Conservation (phyloP, 805 yeast species). For the Monosporozyma unispora region DNA sequence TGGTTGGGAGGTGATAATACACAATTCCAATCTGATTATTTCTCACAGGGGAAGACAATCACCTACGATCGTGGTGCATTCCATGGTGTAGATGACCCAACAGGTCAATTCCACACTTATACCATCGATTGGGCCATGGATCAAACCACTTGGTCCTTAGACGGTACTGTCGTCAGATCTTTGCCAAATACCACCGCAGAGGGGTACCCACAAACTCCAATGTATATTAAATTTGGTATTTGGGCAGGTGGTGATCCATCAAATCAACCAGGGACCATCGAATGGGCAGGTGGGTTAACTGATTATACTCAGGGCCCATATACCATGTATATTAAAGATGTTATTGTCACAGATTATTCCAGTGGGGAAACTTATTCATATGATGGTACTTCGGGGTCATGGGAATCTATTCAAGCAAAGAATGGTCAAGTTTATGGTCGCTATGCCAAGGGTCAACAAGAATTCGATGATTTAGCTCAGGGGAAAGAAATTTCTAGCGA, state of each 20-base stretch:
- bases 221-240: slow-evolving; percentile 57
- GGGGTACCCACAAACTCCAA: slow-evolving; percentile 91
- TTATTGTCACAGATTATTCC: slow-evolving; percentile 63
- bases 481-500: slow-evolving; percentile 16
- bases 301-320: slow-evolving; percentile 62
- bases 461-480: slow-evolving; percentile 28
- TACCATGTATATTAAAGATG: slow-evolving; percentile 49
- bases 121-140: slow-evolving; percentile 78
- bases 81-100: slow-evolving; percentile 50
- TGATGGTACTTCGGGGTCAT: slow-evolving; percentile 45
- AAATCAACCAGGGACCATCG: slow-evolving; percentile 59
- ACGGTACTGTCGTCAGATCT: slow-evolving; percentile 61
- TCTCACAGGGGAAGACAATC: slow-evolving; percentile 69
- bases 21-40: slow-evolving; percentile 70
- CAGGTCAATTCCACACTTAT: slow-evolving; percentile 58
- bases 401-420: slow-evolving; percentile 49
- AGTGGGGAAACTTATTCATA: slow-evolving; percentile 52
- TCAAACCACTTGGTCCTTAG: slow-evolving; percentile 58
- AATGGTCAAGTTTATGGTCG: slow-evolving; percentile 60
- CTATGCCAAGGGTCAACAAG: slow-evolving; percentile 35
- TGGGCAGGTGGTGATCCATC: slow-evolving; percentile 80
- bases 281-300: slow-evolving; percentile 76
- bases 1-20: slow-evolving; percentile 75
- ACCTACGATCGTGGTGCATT: slow-evolving; percentile 75
- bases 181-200: slow-evolving; percentile 42